These are phyloP conservation scores for Drechslerella dactyloides DNA, from an alignment of 2,329 filamentous ascomycete genomes.

Conservation along the genomic window DNA sequence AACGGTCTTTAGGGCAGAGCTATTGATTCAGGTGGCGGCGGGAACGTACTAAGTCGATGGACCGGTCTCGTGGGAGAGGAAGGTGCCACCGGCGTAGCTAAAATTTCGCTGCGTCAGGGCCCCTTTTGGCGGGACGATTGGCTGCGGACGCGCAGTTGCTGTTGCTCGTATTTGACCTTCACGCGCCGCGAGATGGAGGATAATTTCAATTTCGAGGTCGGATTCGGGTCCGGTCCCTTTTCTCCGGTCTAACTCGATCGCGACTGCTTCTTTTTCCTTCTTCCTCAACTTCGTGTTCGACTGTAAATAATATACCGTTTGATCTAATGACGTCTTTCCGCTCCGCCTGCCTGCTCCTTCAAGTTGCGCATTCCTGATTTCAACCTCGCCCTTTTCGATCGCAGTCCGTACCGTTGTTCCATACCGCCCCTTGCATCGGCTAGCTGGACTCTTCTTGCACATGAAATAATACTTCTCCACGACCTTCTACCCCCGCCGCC, in stretches of 20 bases:
- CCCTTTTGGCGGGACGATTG: not conserved
- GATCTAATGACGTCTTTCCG: not conserved
- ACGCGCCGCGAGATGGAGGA: conserved; percentile 7
- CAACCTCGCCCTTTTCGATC: not conserved
- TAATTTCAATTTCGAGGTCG: not conserved
- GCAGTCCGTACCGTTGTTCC: no score
- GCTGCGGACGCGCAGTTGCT: not conserved
- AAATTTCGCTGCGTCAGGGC: not conserved
- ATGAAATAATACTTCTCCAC: no score
- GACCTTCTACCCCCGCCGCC: no score
- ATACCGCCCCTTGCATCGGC: no score
- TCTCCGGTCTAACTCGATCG: not conserved
- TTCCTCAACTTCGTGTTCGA: not conserved
- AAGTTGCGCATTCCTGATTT: not conserved
- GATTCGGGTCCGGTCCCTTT: not conserved
- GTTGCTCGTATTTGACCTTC: not conserved
- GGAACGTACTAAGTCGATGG: no score
- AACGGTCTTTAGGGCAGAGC: no score
- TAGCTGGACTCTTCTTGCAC: no score
- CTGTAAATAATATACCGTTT: not conserved
- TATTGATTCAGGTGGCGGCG: no score
- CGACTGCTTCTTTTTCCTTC: not conserved
- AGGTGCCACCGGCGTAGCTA: not conserved
- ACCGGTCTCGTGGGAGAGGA: not conserved
- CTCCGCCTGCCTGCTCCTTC: not conserved